Base-by-base conservation (phyloP, 1,139 yeast species). In the Kodamaea arcana region DNA sequence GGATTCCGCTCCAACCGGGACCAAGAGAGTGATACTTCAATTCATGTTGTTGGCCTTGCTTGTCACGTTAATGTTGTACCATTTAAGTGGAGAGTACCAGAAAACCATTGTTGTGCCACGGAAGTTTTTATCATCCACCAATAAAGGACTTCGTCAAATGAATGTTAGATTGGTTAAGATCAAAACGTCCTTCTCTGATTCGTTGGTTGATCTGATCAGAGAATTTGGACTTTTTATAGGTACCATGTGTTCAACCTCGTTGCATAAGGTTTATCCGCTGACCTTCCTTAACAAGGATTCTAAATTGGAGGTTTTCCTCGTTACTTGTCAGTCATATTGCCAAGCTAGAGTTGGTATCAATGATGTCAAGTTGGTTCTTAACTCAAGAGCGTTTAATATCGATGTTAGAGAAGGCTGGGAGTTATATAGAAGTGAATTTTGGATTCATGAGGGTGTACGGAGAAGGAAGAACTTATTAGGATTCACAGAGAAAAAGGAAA, bases 361-460 rank as follows among this genome's bases (percentile, higher is more conserved):
- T 23, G 75, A 69, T 42, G 78, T 83, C 12, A 88, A 88, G 54
- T 58, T 92, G 11, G 83, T 86, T 3, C 65, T 92, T 37, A 83
- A 83, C 41, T 84, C 97, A 1, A 68, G 96, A 35, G 81, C 81
- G 1, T 92, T 90, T 57, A 78, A 78, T 41, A 79, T 92, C 0
- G 94, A 85, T 37, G 78, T 85, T 3, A 71, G 96, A 45, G 97
- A 90, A 54, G 94, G 90, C 10, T 92, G 98, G 98, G 98, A 92
- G 51, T 60, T 87, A 31, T 92, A 90, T 51, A 65, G 98, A 39
- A 86, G 86, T 49, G 97, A 90, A 54, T 92, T 88, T 53, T 92
- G 97, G 97, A 78, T 80, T 22, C 72, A 83, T 47, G 97, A 88
- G 55, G 83, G 88, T 1, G 78, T 80, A 5, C 72, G 94, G 47